Evolutionary conservation across 768 basidiomycete species (phyloP).

Genomic region (Lactarius hatsudake): DNA sequence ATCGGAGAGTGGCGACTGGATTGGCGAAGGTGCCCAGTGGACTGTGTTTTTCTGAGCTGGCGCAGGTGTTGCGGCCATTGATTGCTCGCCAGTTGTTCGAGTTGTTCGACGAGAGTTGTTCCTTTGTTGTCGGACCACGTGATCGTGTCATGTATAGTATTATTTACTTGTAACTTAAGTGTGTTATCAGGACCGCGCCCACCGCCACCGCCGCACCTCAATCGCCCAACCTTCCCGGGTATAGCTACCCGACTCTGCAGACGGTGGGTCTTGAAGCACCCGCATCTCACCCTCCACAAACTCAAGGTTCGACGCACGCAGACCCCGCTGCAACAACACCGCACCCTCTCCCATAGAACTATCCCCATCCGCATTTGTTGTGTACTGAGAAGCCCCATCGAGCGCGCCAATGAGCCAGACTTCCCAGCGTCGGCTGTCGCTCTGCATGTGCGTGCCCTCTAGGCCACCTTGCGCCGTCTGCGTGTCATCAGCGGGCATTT

Average conservation of each 20-base stretch:
- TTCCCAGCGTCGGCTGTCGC: constrained; percentile 16
- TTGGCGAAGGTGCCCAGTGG: constrained; percentile 47
- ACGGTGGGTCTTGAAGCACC: constrained; percentile 28
- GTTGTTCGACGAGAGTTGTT: background rate
- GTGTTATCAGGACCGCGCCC: constrained; percentile 20
- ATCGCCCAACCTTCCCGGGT: constrained; percentile 35
- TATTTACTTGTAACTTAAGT: background rate
- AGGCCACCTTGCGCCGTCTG: background rate
- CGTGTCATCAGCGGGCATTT: background rate
- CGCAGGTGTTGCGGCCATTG: constrained; percentile 6
- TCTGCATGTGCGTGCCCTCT: background rate
- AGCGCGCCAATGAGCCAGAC: constrained; percentile 13
- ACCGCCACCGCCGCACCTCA: constrained; percentile 34
- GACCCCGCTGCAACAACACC: constrained; percentile 12
- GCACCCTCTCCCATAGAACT: background rate
- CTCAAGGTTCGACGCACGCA: constrained; percentile 29
- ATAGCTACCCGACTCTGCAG: constrained; percentile 27
- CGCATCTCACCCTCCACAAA: constrained; percentile 33
- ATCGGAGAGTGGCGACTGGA: constrained; percentile 33
- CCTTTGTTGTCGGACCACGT: constrained; percentile 5
- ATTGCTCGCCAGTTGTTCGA: background rate
- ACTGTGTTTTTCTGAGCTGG: constrained; percentile 43
- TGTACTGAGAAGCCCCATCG: background rate
- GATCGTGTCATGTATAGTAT: background rate
- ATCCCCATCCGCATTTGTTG: background rate